Base-by-base conservation (phyloP, 140 eudicot genomes). In the Bidens hawaiensis region DNA sequence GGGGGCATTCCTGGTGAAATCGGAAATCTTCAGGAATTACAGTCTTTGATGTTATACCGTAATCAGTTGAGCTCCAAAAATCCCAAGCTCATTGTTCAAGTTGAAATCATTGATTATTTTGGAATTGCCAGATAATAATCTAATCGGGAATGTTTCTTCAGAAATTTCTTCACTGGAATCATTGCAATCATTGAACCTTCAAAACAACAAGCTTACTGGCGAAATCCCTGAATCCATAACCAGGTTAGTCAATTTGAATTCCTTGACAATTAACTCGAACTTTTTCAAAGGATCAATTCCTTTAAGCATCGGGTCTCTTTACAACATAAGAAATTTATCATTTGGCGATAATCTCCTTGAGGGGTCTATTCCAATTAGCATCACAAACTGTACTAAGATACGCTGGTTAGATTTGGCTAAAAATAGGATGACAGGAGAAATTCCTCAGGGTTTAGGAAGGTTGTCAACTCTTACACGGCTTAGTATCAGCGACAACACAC, bases 1-100 rank as follows among this genome's bases (percentile, higher is more conserved):
- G 97, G 95, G 22, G 45, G 65, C 21, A 83, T 89, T 62, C 97
- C 97, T 0, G 9, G 64, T 0, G 97, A 83, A 62, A 64, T n/a
- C n/a, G n/a, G n/a, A n/a, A n/a, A n/a, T n/a, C n/a, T n/a, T n/a
- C n/a, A n/a, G n/a, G n/a, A n/a, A n/a, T n/a, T n/a, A n/a, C n/a
- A n/a, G n/a, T n/a, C n/a, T n/a, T n/a, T n/a, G n/a, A n/a, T n/a
- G n/a, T n/a, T n/a, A n/a, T n/a, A n/a, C n/a, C n/a, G n/a, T n/a
- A n/a, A n/a, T n/a, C n/a, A n/a, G n/a, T n/a, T n/a, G n/a, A n/a
- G n/a, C n/a, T n/a, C n/a, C n/a, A n/a, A n/a, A n/a, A n/a, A n/a
- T n/a, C n/a, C n/a, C n/a, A n/a, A n/a, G n/a, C n/a, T n/a, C n/a
- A n/a, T n/a, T n/a, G n/a, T n/a, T n/a, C n/a, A n/a, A n/a, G n/a